These are phyloP conservation scores for Opeltia flavorubescens DNA, from an alignment of 495 filamentous ascomycete species.

Conservation along the genomic window DNA sequence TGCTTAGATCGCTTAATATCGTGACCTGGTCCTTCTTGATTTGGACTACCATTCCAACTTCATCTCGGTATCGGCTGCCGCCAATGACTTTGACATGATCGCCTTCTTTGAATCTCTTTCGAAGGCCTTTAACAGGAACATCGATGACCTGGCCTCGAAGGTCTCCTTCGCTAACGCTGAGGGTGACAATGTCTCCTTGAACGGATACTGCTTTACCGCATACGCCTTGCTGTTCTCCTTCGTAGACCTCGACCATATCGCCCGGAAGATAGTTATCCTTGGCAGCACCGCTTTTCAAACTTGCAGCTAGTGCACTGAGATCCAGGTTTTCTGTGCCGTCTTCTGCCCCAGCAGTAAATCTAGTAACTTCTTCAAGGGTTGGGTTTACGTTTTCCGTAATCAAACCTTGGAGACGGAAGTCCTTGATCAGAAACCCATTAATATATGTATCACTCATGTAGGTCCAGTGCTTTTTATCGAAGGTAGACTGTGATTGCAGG, in stretches of 20 bases:
- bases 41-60: constrained; percentile 91
- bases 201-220: constrained; percentile 74
- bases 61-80: constrained; percentile 81
- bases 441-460: constrained; percentile 81
- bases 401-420: constrained; percentile 77
- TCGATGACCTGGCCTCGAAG: constrained; percentile 76
- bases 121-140: constrained; percentile 80
- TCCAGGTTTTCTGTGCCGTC: constrained; percentile 91
- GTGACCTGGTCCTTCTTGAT: constrained; percentile 86
- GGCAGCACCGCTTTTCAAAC: constrained; percentile 61
- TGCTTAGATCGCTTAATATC: constrained; percentile 75
- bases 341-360: constrained; percentile 73
- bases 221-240: constrained; percentile 90
- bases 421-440: constrained; percentile 87
- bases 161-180: constrained; percentile 73
- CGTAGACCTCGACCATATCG: constrained; percentile 87
- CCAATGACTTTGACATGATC: constrained; percentile 99
- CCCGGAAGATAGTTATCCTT: constrained; percentile 77
- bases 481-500: constrained; percentile 37
- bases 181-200: constrained; percentile 80
- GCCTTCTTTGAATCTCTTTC: constrained; percentile 84
- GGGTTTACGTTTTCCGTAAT: constrained; percentile 81
- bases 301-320: constrained; percentile 74
- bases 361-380: constrained; percentile 85
- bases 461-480: constrained; percentile 60